Evolutionary conservation across 2,329 filamentous ascomycete species (phyloP), one percentile per base, ranked within the genome.

Genomic region (Trichoderma lentiforme): DNA sequence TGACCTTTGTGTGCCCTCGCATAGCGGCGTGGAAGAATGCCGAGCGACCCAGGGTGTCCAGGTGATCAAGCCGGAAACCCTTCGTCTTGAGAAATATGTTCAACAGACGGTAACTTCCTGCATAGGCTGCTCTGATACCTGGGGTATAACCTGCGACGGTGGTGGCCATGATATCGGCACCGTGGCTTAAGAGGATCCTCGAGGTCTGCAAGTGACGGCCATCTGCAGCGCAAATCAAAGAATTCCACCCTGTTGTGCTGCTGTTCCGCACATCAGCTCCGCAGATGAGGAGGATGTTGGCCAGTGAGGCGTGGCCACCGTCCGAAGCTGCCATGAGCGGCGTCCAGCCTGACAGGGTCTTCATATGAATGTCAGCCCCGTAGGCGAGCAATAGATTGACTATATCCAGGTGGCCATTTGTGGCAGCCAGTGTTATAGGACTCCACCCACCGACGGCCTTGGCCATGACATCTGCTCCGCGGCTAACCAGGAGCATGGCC

Each of bases 21-120:
- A 72, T 64, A 4, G 72, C 72, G 6, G 72, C 72, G 11, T 72
- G 70, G 53, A 73, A 73, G 64, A 73, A 34, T 24, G 60, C 24
- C 34, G 72, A 69, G 8, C 72, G 70, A 36, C 64, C 72, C 3
- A 36, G 18, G n/a, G 28, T 72, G 15, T 73, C 70, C 8, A 69
- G 30, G 6, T 60, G 24, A 8, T 73, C 70, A 18, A 70, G 36
- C 4, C 70, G 47, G 18, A 73, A 72, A 7, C 39, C 47, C 1
- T 30, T 64, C 4, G 32, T 6, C 30, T n/a, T 21, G 28, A 72
- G 53, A 18, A 73, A 73, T 4, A 68, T 18, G 4, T 60, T 28
- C 15, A 73, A 8, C 6, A 60, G 30, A 18, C 30, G 53, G 15
- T 58, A 9, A 3, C 61, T 34, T 34, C 72, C 72, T 6, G 51